phyloP scores from a whole-genome alignment of 2,329 filamentous ascomycete genomes.

The Ilyonectria mors-panacis region DNA sequence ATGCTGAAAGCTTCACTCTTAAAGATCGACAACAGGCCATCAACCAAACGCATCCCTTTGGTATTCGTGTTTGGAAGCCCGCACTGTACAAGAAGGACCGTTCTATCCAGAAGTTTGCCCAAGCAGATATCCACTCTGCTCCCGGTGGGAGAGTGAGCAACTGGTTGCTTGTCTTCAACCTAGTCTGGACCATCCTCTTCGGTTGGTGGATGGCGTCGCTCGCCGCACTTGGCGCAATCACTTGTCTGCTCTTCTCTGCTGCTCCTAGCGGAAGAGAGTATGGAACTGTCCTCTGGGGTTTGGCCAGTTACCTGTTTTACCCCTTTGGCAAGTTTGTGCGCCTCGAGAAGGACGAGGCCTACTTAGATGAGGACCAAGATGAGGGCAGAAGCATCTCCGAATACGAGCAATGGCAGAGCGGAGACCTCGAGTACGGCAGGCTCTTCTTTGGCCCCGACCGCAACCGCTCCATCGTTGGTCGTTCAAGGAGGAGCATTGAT shows the following conservation, averaged over 20 bases:
- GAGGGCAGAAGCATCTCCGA: conserved; percentile 98
- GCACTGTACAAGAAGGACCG: conserved; percentile 97
- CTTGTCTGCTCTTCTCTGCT: conserved; percentile 86
- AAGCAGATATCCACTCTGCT: conserved; percentile 96
- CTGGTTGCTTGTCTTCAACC: conserved; percentile 90
- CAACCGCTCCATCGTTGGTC: conserved; percentile 85
- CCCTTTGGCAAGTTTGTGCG: conserved; percentile 98
- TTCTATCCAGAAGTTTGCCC: conserved; percentile 95
- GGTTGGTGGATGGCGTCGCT: conserved; percentile 95
- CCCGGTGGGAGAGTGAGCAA: conserved; percentile 88
- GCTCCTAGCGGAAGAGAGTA: conserved; percentile 88
- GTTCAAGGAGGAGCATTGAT: conserved; percentile 89
- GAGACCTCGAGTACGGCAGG: conserved; percentile 94
- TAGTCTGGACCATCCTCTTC: conserved; percentile 91
- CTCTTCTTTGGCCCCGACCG: conserved; percentile 93
- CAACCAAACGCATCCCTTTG: conserved; percentile 98
- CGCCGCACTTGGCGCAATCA: conserved; percentile 79
- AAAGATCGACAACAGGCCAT: conserved; percentile 98
- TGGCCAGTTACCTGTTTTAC: conserved; percentile 91
- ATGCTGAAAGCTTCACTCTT: conserved; percentile 97
- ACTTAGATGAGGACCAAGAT: conserved; percentile 93
- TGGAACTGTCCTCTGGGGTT: conserved; percentile 85
- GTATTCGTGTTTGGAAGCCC: conserved; percentile 99
- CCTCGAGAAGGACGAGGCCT: conserved; percentile 93
- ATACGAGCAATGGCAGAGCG: conserved; percentile 99